Base-by-base conservation (phyloP, 1,284 basidiomycete species). In the Agroathelia rolfsii region DNA sequence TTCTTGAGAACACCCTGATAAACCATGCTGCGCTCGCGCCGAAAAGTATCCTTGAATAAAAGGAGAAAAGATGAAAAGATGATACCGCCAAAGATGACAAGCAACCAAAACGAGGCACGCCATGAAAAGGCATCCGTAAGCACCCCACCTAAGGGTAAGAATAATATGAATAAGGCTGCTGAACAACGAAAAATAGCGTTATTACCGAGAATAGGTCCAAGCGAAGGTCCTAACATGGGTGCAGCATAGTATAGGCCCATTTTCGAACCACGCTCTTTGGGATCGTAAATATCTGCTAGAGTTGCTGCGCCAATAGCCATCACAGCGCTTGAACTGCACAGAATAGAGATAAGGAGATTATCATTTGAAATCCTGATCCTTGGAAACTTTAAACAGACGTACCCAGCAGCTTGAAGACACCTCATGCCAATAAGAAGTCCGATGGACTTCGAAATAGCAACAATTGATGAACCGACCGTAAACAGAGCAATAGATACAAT, bases 61-160 rank as follows among this genome's bases (percentile, higher is more conserved):
- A 79, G 52, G 22, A 76, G 38, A 55, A 87, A 87, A 12, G 66
- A 58, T 28, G 72, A 30, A 31, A 72, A 61, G 41, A 69, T 72
- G 24, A 67, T 32, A 4, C 69, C 72, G 6, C 72, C 72, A 33
- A 79, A 67, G 27, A 76, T 76, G 2, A 71, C 61, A 14, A 89
- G 66, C 51, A 90, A 87, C 68, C 83, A 92, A 52, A 92, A 86
- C 0, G 76, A 72, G 4, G 76, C 72, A 17, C 82, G 69, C 87
- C 88, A 92, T 36, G 63, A 65, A 50, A 80, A 79, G 0, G 62
- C 67, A 40, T 77, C 63, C 0, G 80, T 76, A 4, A 90, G 61
- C 2, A 62, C 69, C 3, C 87, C 88, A 3, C 77, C 77, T 20
- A 72, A 8, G 7, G n/a, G n/a, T n/a, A n/a, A n/a, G n/a, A n/a